Percentiles rank a stretch among this genome's conserved stretches.
Evolutionary conservation across 1,139 yeast species (phyloP).

Genomic region (Geotrichum citri-aurantii): DNA sequence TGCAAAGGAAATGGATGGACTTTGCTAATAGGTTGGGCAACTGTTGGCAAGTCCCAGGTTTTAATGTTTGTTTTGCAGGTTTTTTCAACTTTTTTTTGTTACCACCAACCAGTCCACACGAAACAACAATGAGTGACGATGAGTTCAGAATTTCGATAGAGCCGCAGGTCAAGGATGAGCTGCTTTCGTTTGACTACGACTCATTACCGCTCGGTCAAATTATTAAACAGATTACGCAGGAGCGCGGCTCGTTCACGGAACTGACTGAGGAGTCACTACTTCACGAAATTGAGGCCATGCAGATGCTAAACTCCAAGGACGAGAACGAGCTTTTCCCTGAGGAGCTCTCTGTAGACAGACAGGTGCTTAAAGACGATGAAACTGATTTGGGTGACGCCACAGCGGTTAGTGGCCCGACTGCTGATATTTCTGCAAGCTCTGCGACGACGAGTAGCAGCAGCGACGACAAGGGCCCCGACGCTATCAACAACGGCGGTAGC

Average conservation of each 20-base stretch:
- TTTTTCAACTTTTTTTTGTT: not conserved
- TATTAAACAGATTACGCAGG: slow-evolving; percentile 44
- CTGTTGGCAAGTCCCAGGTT: not conserved
- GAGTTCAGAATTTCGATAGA: slow-evolving; percentile 17
- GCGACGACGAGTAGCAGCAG: slow-evolving; percentile 13
- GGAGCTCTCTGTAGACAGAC: slow-evolving; percentile 13
- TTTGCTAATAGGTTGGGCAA: not conserved
- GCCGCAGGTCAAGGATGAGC: slow-evolving; percentile 17
- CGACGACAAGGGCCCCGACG: slow-evolving; percentile 15
- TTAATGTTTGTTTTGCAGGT: not conserved
- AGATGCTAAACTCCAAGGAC: slow-evolving; percentile 5
- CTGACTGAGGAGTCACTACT: slow-evolving; percentile 53
- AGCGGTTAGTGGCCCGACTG: slow-evolving; percentile 17
- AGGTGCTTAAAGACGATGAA: slow-evolving; percentile 9
- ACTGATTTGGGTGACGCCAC: slow-evolving; percentile 19
- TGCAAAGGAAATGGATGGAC: not conserved
- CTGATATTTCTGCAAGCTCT: slow-evolving; percentile 14
- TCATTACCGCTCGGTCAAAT: slow-evolving; percentile 37
- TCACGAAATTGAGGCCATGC: slow-evolving; percentile 39
- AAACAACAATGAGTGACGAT: slow-evolving; percentile 3
- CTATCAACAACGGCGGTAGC: not conserved
- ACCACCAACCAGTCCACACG: not conserved
- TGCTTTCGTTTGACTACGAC: slow-evolving; percentile 14
- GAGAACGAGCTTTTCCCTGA: slow-evolving; percentile 14
- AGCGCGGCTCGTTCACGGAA: slow-evolving; percentile 44